phyloP scores from a whole-genome alignment of 208 protist genomes.

The Angomonas deanei region DNA sequence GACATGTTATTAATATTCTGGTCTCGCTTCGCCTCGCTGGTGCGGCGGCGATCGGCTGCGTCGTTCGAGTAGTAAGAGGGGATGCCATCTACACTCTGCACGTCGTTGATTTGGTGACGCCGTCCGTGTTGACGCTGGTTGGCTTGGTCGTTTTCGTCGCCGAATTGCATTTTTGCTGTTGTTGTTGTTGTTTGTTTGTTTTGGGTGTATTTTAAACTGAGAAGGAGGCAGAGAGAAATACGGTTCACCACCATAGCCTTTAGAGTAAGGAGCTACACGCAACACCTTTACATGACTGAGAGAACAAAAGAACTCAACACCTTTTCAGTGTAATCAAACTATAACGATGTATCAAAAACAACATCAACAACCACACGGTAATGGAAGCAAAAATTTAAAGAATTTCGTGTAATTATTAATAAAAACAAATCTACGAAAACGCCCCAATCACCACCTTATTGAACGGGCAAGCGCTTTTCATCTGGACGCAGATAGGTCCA shows the following conservation, averaged over 20 bases:
- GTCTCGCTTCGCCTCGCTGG: slow-evolving; percentile 12
- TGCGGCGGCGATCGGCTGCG: background rate
- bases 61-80: slow-evolving; percentile 14
- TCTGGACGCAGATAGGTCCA: background rate
- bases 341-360: no score
- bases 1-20: slow-evolving; percentile 31
- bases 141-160: slow-evolving; percentile 39
- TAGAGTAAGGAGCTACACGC: background rate
- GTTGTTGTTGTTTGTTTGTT: background rate
- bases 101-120: slow-evolving; percentile 51
- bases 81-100: slow-evolving; percentile 27
- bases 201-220: background rate
- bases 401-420: no score
- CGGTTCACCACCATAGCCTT: background rate
- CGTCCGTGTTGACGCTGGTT: slow-evolving; percentile 35
- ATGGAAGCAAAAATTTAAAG: slow-evolving; percentile 7
- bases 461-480: background rate
- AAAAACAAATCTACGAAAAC: slow-evolving; percentile 12
- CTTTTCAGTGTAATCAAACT: no score
- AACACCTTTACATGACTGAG: no score
- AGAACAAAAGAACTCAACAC: no score
- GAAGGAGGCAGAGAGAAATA: background rate
- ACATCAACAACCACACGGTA: background rate
- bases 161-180: slow-evolving; percentile 22
- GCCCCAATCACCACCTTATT: background rate